Percentiles rank a stretch among this genome's conserved stretches.
Evolutionary conservation across 2,329 filamentous ascomycete genomes (phyloP).

Genomic region (Clarireedia homoeocarpa): DNA sequence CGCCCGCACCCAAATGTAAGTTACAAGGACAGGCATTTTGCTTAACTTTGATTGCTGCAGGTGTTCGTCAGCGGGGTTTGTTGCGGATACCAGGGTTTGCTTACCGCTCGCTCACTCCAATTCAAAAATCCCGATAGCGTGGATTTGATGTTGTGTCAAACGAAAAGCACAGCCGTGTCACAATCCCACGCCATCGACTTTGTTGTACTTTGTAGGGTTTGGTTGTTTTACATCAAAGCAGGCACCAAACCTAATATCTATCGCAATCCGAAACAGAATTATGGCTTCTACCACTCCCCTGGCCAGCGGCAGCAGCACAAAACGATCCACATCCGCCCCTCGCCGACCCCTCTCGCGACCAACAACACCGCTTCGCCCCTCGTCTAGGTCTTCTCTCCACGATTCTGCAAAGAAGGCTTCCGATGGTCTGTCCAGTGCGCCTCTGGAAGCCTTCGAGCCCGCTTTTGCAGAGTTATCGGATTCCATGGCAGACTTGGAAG

Average conservation of each 20-base stretch:
- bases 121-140: neutral
- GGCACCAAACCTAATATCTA: too few species aligned
- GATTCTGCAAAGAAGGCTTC: constrained; percentile 55
- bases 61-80: neutral
- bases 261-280: neutral
- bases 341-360: constrained; percentile 44
- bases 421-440: constrained; percentile 49
- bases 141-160: neutral
- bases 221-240: too few species aligned
- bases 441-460: constrained; percentile 77
- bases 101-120: too few species aligned
- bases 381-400: constrained; percentile 77
- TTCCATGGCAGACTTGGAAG: constrained; percentile 89
- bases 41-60: neutral
- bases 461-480: constrained; percentile 91
- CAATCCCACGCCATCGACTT: too few species aligned
- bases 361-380: constrained; percentile 84
- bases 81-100: too few species aligned
- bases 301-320: constrained; percentile 20
- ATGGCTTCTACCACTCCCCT: constrained; percentile 26
- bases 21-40: neutral
- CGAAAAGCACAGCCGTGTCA: too few species aligned
- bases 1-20: too few species aligned
- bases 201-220: too few species aligned
- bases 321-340: constrained; percentile 22